Evolutionary conservation across 257 asterid species (phyloP), one percentile per base, ranked within the genome.

Genomic region (Solanum rostratum): DNA sequence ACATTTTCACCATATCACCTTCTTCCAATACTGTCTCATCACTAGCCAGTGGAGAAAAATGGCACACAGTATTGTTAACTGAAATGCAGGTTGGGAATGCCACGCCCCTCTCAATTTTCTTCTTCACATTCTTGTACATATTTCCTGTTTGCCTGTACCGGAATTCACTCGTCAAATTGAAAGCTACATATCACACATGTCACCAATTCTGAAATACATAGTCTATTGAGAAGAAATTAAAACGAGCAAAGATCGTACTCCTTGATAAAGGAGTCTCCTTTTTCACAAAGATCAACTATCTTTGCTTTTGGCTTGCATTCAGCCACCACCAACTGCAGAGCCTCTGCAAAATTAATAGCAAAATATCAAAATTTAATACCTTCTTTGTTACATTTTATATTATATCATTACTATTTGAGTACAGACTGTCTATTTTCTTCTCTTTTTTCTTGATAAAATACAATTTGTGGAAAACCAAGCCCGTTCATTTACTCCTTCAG

Each of bases 41-140:
- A 49, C 93, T 88, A 22, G 92, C 93, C 66, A 96, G 87, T 0
- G 99, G 99, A 7, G 99, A 96, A 83, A 91, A 92, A 90, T 96
- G 98, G 85, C 98, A 96, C 79, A 96, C 90, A 0, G 95, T 94
- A 62, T 90, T 93, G 87, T 96, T 96, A 43, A 96, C 94, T 0
- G 99, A 96, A 63, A 96, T 86, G 87, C 98, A 96, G 37, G 99
- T 96, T 0, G 99, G 99, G 83, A 96, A 96, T 6, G 99, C 99
- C 82, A 93, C 96, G 30, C 99, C 99, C 71, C 92, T 88, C 80
- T 93, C 98, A 52, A 96, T 96, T 93, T 96, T 96, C 97, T 93
- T 96, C 92, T 96, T 94, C 45, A 85, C 95, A 85, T 96, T 93
- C 96, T 94, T 96, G 88, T 94, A 96, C 98, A 92, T 96, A 86